Base-by-base conservation (phyloP, 108 stramenopile genomes). In the Seminavis robusta region DNA sequence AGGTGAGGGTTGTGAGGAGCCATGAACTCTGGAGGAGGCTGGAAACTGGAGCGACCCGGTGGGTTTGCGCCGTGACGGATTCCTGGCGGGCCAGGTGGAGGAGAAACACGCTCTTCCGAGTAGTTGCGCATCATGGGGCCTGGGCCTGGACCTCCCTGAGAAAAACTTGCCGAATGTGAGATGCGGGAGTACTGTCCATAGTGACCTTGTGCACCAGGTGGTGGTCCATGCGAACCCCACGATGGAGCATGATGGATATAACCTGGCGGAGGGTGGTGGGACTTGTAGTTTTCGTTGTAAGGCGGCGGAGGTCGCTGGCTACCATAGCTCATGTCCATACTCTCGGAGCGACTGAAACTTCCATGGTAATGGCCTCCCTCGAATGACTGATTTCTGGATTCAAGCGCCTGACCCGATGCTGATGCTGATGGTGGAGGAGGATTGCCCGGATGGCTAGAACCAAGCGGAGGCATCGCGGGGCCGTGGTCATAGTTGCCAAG, bases 341-440 rank as follows among this genome's bases (percentile, higher is more conserved):
- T 74, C 10, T 75, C 79, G 4, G 65, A 62, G 13, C 74, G 69
- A 37, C 67, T 45, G 43, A 81, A 77, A 36, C 56, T 51, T 10
- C 61, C 66, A 31, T 73, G 78, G 40, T 75, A 80, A 28, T 79
- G 78, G 9, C 79, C 71, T 23, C 64, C 77, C 24, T 76, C 76
- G 42, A 81, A 81, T 2, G 80, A 81, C 47, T 81, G 80, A 29
- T 81, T 81, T 45, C 80, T 59, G 10, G 76, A 73, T 51, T 81
- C 80, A 34, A 55, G 45, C 30, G 47, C 19, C 33, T 47, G 59
- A 15, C 16, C 28, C 45, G 13, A 6, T 33, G 25, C 11, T 60
- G 61, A 8, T 21, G 24, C 13, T 52, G 50, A 26, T 49, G 49
- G 4, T 49, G 13, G 15, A n/a, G 37, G 16, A 37, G 33, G 13